Evolutionary conservation across 1,139 yeast species (phyloP), one percentile per base, ranked within the genome.

Genomic region (Wickerhamomyces sp.): DNA sequence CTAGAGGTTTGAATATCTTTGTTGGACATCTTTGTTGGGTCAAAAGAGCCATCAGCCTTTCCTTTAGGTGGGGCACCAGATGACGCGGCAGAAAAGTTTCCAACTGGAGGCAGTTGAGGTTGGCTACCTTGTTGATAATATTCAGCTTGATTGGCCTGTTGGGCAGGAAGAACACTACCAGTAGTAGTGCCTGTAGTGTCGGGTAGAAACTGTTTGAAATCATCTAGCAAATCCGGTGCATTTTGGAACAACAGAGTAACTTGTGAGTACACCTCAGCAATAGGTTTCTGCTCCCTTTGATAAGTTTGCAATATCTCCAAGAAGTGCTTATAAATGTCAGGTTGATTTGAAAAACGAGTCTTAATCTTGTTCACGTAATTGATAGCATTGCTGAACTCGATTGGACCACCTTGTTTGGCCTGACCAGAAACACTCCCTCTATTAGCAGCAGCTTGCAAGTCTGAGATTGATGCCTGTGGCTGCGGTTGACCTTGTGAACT

Each of bases 371-470:
- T 91, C 39, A 91, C 99, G 55, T 91, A 91, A 45, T 85, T 83
- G 45, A 91, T 91, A 21, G 98, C 98, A 60, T 91, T 97, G 57
- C 91, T 89, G 66, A 91, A 89, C 62, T 91, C 97, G 10, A 88
- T 91, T 38, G 95, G 96, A 4, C 93, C 91, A 13, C 87, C 82
- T 28, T 55, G 58, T 51, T 57, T 54, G 23, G 52, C 45, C 2
- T 46, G 47, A 47, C 58, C 35, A 45, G 44, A 15, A 14, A 26
- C 22, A 26, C 45, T 44, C 15, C 52, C 49, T 23, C 60, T 55
- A 40, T 57, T 56, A 25, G 68, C 62, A 31, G 66, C 64, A 30
- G 68, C 68, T 41, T 63, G 68, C 16, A 62, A 51, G 40, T 61
- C 67, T 12, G 66, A 57, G 55, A 62, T 54, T 0, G 51, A 38